Percentiles rank a stretch among this genome's conserved stretches.
Evolutionary conservation across 2,329 filamentous ascomycete genomes (phyloP).

Genomic region (Hortaea werneckii): DNA sequence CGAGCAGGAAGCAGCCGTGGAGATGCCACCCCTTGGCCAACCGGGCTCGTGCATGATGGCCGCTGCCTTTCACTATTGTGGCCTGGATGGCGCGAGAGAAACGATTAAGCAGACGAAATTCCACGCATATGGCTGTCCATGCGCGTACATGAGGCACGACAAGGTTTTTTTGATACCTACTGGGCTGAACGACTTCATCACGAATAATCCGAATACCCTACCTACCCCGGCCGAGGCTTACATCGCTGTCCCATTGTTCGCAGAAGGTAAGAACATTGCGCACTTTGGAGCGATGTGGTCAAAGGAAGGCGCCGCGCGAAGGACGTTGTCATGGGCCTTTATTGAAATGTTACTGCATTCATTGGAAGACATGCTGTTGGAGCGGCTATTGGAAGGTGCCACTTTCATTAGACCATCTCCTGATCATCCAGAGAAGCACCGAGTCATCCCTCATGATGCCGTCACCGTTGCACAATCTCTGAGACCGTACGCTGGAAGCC

Average conservation of each 20-base stretch:
- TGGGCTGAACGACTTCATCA: slow-evolving; percentile 47
- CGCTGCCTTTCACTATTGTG: slow-evolving; percentile 53
- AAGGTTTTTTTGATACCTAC: slow-evolving; percentile 61
- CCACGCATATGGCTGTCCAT: slow-evolving; percentile 54
- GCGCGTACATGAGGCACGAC: slow-evolving; percentile 60
- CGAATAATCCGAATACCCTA: slow-evolving; percentile 51
- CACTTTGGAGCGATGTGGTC: slow-evolving; percentile 68
- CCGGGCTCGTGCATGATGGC: slow-evolving; percentile 54
- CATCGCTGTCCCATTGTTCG: slow-evolving; percentile 55
- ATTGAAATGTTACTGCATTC: slow-evolving; percentile 59
- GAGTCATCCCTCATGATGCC: slow-evolving; percentile 45
- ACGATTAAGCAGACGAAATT: slow-evolving; percentile 53
- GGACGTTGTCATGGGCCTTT: slow-evolving; percentile 53
- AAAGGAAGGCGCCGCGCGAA: slow-evolving; percentile 45
- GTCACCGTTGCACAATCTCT: slow-evolving; percentile 53
- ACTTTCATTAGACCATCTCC: slow-evolving; percentile 31
- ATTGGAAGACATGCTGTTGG: slow-evolving; percentile 55
- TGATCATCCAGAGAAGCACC: slow-evolving; percentile 23
- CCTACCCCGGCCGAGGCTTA: slow-evolving; percentile 56
- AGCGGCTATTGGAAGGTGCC: slow-evolving; percentile 46
- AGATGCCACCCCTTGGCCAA: slow-evolving; percentile 52
- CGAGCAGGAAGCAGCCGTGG: slow-evolving; percentile 47
- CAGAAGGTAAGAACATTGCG: slow-evolving; percentile 55
- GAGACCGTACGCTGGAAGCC: slow-evolving; percentile 60
- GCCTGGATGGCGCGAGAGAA: slow-evolving; percentile 46